These are phyloP conservation scores for Aspergillus alliaceus DNA, from an alignment of 2,329 filamentous ascomycete genomes.

Conservation along the genomic window DNA sequence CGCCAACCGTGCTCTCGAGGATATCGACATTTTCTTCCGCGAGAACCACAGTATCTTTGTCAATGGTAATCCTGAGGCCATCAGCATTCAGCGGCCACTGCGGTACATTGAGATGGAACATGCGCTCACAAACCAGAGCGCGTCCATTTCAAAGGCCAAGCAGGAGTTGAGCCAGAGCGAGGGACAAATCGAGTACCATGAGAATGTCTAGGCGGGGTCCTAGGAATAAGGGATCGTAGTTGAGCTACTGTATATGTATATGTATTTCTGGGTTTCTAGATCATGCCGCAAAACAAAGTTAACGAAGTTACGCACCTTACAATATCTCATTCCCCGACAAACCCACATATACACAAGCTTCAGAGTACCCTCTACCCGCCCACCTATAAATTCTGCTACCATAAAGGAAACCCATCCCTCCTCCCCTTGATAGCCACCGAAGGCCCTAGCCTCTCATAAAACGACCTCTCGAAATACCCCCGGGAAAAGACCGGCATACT, in stretches of 20 bases:
- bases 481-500: slow-evolving; percentile 42
- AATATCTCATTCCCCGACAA: too few relatives aligned
- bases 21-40: slow-evolving; percentile 34
- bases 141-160: background rate
- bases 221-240: too few relatives aligned
- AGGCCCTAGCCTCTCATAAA: slow-evolving; percentile 10
- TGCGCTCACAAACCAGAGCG: slow-evolving; percentile 4
- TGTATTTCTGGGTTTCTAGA: too few relatives aligned
- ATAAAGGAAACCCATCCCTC: slow-evolving; percentile 1
- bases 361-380: too few relatives aligned
- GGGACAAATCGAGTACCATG: background rate
- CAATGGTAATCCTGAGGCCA: slow-evolving; percentile 5
- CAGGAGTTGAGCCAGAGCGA: background rate
- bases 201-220: background rate
- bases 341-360: too few relatives aligned
- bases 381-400: too few relatives aligned
- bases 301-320: too few relatives aligned
- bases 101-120: slow-evolving; percentile 13
- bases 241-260: too few relatives aligned
- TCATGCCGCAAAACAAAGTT: too few relatives aligned
- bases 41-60: slow-evolving; percentile 9
- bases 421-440: slow-evolving; percentile 11
- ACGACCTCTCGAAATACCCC: slow-evolving; percentile 24
- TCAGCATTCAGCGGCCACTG: slow-evolving; percentile 1
- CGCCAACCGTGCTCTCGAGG: slow-evolving; percentile 29